Evolutionary conservation across 805 yeast species (phyloP), one percentile per base, ranked within the genome.

Genomic region (Jamesozyma rosinii): DNA sequence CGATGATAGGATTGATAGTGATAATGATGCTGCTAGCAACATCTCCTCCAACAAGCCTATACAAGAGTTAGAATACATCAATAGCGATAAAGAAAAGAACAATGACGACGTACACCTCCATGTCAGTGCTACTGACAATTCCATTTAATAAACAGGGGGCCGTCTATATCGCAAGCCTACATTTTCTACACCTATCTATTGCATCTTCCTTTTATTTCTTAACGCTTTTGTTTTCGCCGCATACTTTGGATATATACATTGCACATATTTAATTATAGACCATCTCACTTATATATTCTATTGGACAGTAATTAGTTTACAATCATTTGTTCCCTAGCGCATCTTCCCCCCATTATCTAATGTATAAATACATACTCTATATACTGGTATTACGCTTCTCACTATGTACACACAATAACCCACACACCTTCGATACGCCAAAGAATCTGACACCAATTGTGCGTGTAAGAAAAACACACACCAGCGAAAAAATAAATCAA

Each of bases 1-100:
- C 31, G 5, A 20, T 6, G 49, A 44, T n/a, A 38, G 39, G 9
- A 41, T 36, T 22, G 34, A 44, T 20, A 44, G 40, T 14, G 39
- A 20, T 18, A 41, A 42, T 33, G 37, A 40, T 30, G 17, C 13
- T 21, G 15, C 15, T 15, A 35, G 17, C 21, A 26, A 17, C 17
- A 10, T 17, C 17, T 20, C 39, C 1, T 14, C 36, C 8, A 9
- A 13, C 5, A 35, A 40, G 10, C 27, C 22, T 18, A 46, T 44
- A 33, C 33, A 47, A 35, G 37, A 44, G n/a, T 13, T 43, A n/a
- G 47, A 47, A 37, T 42, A 43, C 32, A 40, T 46, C 13, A 27
- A 27, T 15, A 43, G 43, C 30, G 32, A 13, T 22, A 43, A 46
- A 30, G 37, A 42, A 18, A 21, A 24, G 5, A 21, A 17, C 10